Percentiles rank a stretch among this genome's conserved stretches.
phyloP scores from a whole-genome alignment of 2,329 filamentous ascomycete species.

The Ophiocordyceps polyrhachis-furcata region DNA sequence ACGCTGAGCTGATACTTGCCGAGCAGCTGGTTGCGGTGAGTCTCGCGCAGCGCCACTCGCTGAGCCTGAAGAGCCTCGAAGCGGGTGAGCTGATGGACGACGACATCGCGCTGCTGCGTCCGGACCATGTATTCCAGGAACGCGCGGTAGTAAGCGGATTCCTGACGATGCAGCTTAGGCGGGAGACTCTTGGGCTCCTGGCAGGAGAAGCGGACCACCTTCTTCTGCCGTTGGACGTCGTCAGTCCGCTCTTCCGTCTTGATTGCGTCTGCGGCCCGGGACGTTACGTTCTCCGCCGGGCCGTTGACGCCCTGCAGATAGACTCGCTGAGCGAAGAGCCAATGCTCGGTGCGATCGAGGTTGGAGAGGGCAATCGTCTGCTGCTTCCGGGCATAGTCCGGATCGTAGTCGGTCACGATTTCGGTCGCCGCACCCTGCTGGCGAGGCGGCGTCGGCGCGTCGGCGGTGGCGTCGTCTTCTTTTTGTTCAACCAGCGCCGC shows the following conservation, averaged over 20 bases:
- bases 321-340: conserved; percentile 65
- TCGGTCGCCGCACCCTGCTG: conserved; percentile 42
- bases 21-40: conserved; percentile 63
- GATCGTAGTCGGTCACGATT: conserved; percentile 53
- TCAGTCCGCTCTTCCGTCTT: conserved; percentile 10
- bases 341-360: conserved; percentile 67
- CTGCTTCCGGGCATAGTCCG: conserved; percentile 57
- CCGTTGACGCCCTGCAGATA: conserved; percentile 53
- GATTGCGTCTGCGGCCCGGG: conserved; percentile 16
- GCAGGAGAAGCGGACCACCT: conserved; percentile 61
- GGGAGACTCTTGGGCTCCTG: conserved; percentile 34
- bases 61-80: conserved; percentile 79
- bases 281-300: conserved; percentile 16
- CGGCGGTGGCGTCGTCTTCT: conserved; percentile 13
- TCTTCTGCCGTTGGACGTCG: conserved; percentile 31
- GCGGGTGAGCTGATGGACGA: conserved; percentile 66
- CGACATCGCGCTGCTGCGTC: conserved; percentile 52
- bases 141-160: conserved; percentile 74
- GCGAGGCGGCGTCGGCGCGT: conserved; percentile 19
- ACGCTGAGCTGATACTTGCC: conserved; percentile 69
- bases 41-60: conserved; percentile 52
- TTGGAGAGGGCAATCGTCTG: conserved; percentile 53
- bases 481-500: conserved; percentile 45
- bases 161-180: conserved; percentile 33
- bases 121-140: conserved; percentile 59